Conservation (phyloP, 768 basidiomycete species). For the Boletus barrowsii region DNA sequence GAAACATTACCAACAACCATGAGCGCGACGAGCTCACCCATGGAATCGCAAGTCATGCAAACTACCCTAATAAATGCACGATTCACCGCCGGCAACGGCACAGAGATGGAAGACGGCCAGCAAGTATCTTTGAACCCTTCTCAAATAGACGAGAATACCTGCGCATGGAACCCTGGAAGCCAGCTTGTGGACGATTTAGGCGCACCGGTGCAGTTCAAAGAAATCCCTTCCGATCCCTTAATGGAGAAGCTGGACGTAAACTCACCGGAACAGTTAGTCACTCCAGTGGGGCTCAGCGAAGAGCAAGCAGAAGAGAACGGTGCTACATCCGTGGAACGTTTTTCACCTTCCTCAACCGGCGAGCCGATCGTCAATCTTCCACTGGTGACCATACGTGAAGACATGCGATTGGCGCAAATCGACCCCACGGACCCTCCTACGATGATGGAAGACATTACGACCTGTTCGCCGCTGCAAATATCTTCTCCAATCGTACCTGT, state of each 20-base stretch:
- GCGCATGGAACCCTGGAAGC: not conserved
- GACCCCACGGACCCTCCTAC: not conserved
- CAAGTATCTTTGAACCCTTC: not conserved
- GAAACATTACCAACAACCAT: not conserved
- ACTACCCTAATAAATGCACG: not conserved
- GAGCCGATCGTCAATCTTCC: conserved; percentile 16
- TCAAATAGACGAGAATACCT: not conserved
- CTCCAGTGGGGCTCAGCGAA: not conserved
- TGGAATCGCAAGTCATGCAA: not conserved
- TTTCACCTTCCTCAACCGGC: not conserved
- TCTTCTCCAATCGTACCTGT: not conserved
- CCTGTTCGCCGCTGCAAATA: conserved; percentile 12
- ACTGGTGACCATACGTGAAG: not conserved
- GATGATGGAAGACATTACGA: conserved; percentile 8
- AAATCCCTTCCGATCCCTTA: not conserved
- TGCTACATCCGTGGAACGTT: not conserved
- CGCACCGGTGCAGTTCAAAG: too few species aligned
- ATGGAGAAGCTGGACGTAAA: not conserved
- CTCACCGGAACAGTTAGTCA: not conserved
- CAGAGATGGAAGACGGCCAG: not conserved
- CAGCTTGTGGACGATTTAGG: not conserved
- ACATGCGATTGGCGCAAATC: not conserved
- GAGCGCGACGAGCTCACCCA: not conserved
- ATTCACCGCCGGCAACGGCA: not conserved
- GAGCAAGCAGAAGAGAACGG: not conserved